Percentiles rank a stretch among this genome's conserved stretches.
Evolutionary conservation across 2,329 filamentous ascomycete species (phyloP).

Genomic region (Lachnellula occidentalis): DNA sequence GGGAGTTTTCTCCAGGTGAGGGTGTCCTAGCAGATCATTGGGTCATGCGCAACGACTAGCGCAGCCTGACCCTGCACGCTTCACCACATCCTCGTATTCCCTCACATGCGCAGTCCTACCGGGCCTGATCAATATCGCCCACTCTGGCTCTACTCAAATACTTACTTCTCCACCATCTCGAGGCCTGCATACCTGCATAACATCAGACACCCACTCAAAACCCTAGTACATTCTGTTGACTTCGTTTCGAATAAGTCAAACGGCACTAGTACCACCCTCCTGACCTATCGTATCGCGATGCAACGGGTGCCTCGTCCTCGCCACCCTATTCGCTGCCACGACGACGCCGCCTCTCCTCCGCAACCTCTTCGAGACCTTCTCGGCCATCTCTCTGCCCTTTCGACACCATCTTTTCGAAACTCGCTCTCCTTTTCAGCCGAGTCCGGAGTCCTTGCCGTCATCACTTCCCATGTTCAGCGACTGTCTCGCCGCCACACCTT

Average conservation of each 20-base stretch:
- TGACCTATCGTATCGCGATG: neutral
- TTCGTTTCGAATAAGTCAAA: neutral
- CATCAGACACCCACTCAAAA: neutral
- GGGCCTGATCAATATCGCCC: neutral
- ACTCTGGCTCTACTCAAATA: neutral
- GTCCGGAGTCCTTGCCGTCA: neutral
- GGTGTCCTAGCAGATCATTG: constrained; percentile 27
- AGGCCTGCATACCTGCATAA: neutral
- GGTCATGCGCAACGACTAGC: constrained; percentile 25
- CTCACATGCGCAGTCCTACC: constrained; percentile 10
- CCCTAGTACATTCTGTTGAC: neutral
- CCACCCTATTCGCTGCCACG: neutral
- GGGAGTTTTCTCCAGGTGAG: constrained; percentile 12
- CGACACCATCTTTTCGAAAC: neutral
- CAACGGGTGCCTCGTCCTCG: neutral
- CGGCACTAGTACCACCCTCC: neutral
- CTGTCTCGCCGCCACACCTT: neutral
- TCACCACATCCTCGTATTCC: constrained; percentile 14
- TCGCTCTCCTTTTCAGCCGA: neutral
- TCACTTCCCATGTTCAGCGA: neutral
- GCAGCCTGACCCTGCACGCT: constrained; percentile 9
- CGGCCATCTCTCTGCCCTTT: neutral
- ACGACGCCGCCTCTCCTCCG: neutral
- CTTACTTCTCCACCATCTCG: neutral
- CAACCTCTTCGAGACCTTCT: neutral